A percentile compares a stretch with the other conserved stretches of the same genome.
phyloP scores from a whole-genome alignment of 169 alveolate genomes.

The Blepharisma undulans region DNA sequence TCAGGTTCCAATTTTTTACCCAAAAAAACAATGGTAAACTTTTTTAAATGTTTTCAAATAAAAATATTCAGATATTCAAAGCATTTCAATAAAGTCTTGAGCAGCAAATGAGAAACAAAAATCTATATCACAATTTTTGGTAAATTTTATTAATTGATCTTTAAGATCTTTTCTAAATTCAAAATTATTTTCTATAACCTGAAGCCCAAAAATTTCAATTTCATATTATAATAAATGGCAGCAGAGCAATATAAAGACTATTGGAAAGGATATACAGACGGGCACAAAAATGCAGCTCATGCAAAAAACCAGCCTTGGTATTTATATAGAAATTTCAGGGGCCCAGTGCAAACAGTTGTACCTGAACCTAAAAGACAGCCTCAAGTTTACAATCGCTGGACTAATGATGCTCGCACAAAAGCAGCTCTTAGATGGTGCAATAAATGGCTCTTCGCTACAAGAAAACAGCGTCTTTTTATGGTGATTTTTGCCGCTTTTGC shows the following conservation, averaged over 20 bases:
- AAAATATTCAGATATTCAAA: too few relatives aligned
- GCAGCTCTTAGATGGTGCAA: not conserved
- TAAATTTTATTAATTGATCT: too few relatives aligned
- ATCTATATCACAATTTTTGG: too few relatives aligned
- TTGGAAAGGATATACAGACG: conserved; percentile 21
- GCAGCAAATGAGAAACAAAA: too few relatives aligned
- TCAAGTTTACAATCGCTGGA: conserved; percentile 40
- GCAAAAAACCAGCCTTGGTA: conserved; percentile 36
- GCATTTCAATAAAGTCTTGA: too few relatives aligned
- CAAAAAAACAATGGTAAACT: too few relatives aligned
- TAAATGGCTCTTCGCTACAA: conserved; percentile 12
- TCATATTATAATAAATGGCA: conserved; percentile 3
- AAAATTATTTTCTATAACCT: too few relatives aligned
- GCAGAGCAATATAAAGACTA: not conserved
- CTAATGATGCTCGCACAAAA: not conserved
- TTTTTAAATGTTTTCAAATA: too few relatives aligned
- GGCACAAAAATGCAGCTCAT: not conserved
- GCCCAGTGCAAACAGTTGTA: conserved; percentile 9
- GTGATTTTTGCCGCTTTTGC: conserved; percentile 7
- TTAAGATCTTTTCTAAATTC: too few relatives aligned
- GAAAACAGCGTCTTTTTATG: conserved; percentile 11
- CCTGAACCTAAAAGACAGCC: conserved; percentile 27
- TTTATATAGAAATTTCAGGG: conserved; percentile 30
- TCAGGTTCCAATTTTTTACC: too few relatives aligned
- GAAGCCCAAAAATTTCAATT: too few relatives aligned